Evolutionary conservation across 2,329 filamentous ascomycete species (phyloP).

Genomic region (Alternaria sp.): DNA sequence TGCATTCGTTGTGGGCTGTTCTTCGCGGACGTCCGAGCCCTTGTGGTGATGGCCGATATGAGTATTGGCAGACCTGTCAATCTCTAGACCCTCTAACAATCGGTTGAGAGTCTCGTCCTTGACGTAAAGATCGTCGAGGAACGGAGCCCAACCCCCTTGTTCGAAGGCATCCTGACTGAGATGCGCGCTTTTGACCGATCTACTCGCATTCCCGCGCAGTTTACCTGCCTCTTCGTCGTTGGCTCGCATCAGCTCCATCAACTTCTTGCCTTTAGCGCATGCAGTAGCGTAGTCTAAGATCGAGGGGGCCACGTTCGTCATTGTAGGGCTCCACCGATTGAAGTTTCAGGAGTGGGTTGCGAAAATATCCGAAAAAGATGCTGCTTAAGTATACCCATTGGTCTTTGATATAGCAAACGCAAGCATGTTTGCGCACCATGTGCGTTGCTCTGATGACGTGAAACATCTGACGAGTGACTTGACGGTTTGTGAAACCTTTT

Average conservation of each 20-base stretch:
- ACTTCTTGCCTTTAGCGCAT: background rate
- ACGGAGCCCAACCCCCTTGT: background rate
- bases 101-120: background rate
- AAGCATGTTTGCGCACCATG: background rate
- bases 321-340: background rate
- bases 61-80: background rate
- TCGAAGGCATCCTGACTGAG: background rate
- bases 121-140: background rate
- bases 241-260: background rate
- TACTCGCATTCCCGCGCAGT: background rate
- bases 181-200: background rate
- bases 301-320: background rate
- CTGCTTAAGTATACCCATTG: background rate
- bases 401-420: background rate
- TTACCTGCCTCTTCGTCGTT: background rate
- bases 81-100: background rate
- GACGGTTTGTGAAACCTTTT: background rate
- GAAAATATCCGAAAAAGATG: background rate
- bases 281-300: background rate
- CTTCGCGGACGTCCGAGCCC: background rate
- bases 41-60: background rate
- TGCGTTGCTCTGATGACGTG: background rate
- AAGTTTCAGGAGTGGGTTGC: background rate
- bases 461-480: background rate
- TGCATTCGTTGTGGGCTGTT: background rate